Evolutionary conservation across 345 rosid species (phyloP), one percentile per base, ranked within the genome.

Genomic region (Populus pruinosa): DNA sequence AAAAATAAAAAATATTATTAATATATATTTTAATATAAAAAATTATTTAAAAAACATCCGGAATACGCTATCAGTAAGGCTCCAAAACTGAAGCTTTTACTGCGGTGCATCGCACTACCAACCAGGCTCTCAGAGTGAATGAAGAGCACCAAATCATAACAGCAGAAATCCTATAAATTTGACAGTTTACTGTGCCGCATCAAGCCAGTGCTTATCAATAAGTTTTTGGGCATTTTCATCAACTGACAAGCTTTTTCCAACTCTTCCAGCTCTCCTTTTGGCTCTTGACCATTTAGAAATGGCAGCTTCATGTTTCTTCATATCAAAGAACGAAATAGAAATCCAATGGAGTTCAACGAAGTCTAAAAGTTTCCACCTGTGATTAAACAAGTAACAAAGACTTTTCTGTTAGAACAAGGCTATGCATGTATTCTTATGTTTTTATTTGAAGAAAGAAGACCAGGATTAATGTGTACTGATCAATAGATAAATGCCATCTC

Each of bases 231-330:
- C 99, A 69, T 85, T 91, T 66, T 87, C 94, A 71, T 92, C 91
- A 92, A 90, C 91, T 7, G 92, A 90, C 73, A 96, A 88, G 56
- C 99, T 98, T 85, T 93, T 93, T 69, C 98, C 99, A 65, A 96
- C 97, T 84, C 92, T 93, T 53, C 98, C 98, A 23, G 93, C 99
- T 85, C 92, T 83, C 43, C 86, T 93, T 83, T 96, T 92, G 1
- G 97, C 99, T 86, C 99, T 91, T 29, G 94, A 90, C 99, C 99
- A 96, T 67, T 96, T 92, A 0, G 96, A 93, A 73, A 90, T 90
- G 73, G 99, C 98, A 18, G 93, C 90, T 87, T 96, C 97, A 14
- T 92, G 97, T 79, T 96, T 96, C 86, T 92, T 91, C 13, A 91
- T 89, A 65, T 90, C 99, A 35, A 93, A 96, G 85, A 91, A 96